Base-by-base conservation (phyloP, 176 grass and related monocot species). In the Hyparrhenia diplandra region DNA sequence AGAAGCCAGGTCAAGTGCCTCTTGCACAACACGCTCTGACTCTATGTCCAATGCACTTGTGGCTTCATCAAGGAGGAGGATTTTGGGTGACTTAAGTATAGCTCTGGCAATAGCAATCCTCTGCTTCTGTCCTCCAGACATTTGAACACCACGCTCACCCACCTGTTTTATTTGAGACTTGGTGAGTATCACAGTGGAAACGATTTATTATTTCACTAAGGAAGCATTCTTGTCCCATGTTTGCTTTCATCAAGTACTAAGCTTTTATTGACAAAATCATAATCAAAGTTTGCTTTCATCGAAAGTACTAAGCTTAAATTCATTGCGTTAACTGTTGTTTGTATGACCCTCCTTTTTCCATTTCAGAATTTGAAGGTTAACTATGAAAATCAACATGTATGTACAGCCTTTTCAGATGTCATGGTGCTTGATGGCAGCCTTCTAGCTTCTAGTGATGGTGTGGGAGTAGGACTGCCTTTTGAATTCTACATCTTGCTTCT, bases 51-150 rank as follows among this genome's bases (percentile, higher is more conserved):
- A 20, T 43, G 96, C 96, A 29, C 96, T 98, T 2, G 96, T 98
- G 36, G 96, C 96, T 81, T 98, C 96, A 65, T 98, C 96, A 20
- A 98, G 88, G 76, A 98, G 88, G 61, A 98, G 92, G 40, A 98
- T 93, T 86, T 98, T 98, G 25, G 96, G 96, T 72, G 96, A 94
- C 81, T 93, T 95, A 39, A 98, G 30, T 66, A 98, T 91, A 39
- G 96, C 92, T 85, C 96, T 89, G 5, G 96, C 96, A 65, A 99
- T 95, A 62, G 96, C 96, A 74, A 99, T 99, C 63, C 96, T 95
- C 80, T 99, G 96, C 68, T 99, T 99, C 71, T 99, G 96, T 4
- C 96, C 96, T 79, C 96, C 96, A 13, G 96, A 99, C 90, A 99
- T 95, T 78, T 99, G 96, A 59, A 93, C 80, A 20, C 96, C 96